phyloP scores from a whole-genome alignment of 2,329 filamentous ascomycete genomes.

The Colletotrichum lupini region DNA sequence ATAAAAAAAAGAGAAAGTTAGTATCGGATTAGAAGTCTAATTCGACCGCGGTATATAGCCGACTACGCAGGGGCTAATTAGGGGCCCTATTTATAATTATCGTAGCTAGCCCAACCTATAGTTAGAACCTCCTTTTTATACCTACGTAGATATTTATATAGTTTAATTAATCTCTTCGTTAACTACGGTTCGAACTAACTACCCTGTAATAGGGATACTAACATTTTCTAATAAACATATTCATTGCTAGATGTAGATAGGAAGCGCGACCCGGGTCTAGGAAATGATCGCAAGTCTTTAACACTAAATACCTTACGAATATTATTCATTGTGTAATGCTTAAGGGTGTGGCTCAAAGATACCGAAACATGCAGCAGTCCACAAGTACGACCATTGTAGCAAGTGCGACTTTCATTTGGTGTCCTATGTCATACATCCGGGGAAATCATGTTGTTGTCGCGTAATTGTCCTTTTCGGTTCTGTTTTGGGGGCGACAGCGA shows the following conservation, averaged over 20 bases:
- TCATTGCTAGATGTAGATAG: not conserved
- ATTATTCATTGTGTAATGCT: not conserved
- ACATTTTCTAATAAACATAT: too few relatives aligned
- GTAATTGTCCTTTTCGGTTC: not conserved
- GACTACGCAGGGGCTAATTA: too few relatives aligned
- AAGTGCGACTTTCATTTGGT: not conserved
- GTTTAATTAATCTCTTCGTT: too few relatives aligned
- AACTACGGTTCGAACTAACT: too few relatives aligned
- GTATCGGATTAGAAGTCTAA: too few relatives aligned
- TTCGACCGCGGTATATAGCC: too few relatives aligned
- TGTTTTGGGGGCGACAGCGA: not conserved
- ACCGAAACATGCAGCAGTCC: not conserved
- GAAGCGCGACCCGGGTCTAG: not conserved
- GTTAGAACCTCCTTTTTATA: too few relatives aligned
- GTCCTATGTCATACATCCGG: not conserved
- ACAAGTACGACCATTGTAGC: not conserved
- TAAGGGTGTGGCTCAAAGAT: not conserved
- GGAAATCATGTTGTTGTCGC: not conserved
- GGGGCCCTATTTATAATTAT: too few relatives aligned
- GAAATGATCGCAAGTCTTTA: not conserved
- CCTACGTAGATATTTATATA: too few relatives aligned
- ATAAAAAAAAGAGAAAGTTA: too few relatives aligned
- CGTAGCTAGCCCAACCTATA: too few relatives aligned
- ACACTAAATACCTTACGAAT: not conserved
- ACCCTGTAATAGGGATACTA: too few relatives aligned